Evolutionary conservation across 805 yeast genomes (phyloP).

Genomic region (Saccharomyces mikatae): DNA sequence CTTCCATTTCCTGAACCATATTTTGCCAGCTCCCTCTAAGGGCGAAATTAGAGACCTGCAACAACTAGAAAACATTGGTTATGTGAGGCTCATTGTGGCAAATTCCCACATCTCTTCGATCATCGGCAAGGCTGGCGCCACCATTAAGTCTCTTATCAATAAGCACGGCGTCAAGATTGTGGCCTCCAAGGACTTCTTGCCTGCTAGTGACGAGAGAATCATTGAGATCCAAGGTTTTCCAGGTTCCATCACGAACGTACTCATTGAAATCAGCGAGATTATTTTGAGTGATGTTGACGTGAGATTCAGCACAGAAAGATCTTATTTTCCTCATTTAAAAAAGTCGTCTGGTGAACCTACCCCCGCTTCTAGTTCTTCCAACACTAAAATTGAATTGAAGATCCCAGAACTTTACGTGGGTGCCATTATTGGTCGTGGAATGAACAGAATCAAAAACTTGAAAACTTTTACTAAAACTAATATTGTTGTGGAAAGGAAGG

Average conservation of each 20-base stretch:
- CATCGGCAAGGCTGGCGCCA: slow-evolving; percentile 74
- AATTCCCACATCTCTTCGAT: slow-evolving; percentile 83
- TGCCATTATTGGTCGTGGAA: slow-evolving; percentile 80
- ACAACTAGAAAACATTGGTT: slow-evolving; percentile 22
- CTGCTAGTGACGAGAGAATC: slow-evolving; percentile 74
- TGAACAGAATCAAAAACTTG: slow-evolving; percentile 78
- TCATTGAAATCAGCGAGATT: slow-evolving; percentile 42
- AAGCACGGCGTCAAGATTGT: slow-evolving; percentile 66
- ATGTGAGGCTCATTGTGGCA: slow-evolving; percentile 64
- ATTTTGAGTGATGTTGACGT: slow-evolving; percentile 21
- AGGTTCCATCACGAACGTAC: slow-evolving; percentile 51
- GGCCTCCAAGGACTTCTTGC: slow-evolving; percentile 76
- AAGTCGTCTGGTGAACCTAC: background rate
- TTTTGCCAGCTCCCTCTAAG: slow-evolving; percentile 25
- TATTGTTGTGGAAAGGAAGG: slow-evolving; percentile 65
- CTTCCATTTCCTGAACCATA: slow-evolving; percentile 33
- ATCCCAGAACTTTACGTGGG: slow-evolving; percentile 83
- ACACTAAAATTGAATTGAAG: background rate
- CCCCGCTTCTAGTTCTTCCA: background rate
- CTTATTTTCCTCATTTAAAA: slow-evolving; percentile 46
- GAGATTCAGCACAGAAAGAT: slow-evolving; percentile 29
- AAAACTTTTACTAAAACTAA: slow-evolving; percentile 71
- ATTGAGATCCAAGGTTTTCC: slow-evolving; percentile 82
- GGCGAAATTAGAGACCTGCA: slow-evolving; percentile 24
- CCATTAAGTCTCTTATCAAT: slow-evolving; percentile 64